Evolutionary conservation across 192 early-diverging fungal genomes (phyloP), one percentile per base, ranked within the genome.

Genomic region (Podochytrium sp.): DNA sequence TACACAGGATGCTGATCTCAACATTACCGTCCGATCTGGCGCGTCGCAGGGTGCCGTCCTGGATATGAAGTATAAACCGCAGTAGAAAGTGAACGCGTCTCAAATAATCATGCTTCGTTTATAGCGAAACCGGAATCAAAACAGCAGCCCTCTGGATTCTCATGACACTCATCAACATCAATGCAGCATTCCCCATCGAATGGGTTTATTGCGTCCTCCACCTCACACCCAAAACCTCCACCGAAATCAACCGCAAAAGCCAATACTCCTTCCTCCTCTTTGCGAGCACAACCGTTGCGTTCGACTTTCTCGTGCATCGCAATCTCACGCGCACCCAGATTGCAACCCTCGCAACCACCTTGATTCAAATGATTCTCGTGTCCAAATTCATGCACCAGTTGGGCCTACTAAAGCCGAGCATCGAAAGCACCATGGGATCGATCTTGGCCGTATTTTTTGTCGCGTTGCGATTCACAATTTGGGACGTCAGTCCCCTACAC

Each of bases 171-270:
- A 49, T 81, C 27, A 81, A 79, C 76, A 79, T 83, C 49, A 14
- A 30, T 20, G 41, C 59, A 81, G 79, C 61, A 14, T 83, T 83
- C 65, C 81, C 81, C 2, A 63, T 82, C 40, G 81, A 83, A 71
- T 83, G 80, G 79, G n/a, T 83, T 27, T 78, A 84, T 37, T 82
- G 83, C 43, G 34, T 74, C 14, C 50, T 57, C 42, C 76, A 75
- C 57, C 35, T 63, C n/a, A 51, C 83, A 1, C 67, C 67, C 16
- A 25, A 39, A 27, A 43, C 49, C 20, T 78, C 63, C 23, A 69
- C 80, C 34, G 23, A 60, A 20, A 59, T 81, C 16, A 39, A 75
- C 6, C 30, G 68, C 1, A 50, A 47, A 4, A n/a, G 73, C 12
- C 25, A n/a, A 25, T 16, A 43, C 25, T 59, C 23, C 23, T 32